A percentile compares a stretch with the other conserved stretches of the same genome.
phyloP scores from a whole-genome alignment of 2,329 filamentous ascomycete species.

The Gliomastix tumulicola region DNA sequence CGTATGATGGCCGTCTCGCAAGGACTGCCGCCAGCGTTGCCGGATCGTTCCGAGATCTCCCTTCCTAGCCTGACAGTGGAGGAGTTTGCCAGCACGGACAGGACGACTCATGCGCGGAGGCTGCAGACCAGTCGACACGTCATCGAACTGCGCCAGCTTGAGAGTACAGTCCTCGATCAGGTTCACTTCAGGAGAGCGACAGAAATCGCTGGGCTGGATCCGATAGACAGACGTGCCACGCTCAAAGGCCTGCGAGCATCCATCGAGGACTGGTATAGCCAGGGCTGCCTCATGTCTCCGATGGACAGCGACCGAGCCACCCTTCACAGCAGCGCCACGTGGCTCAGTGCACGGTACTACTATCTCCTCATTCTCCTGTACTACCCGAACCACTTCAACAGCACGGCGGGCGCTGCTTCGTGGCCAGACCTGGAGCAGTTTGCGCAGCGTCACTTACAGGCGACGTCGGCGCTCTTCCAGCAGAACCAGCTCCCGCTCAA shows the following conservation, averaged over 20 bases:
- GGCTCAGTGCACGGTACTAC: conserved; percentile 34
- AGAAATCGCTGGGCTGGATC: conserved; percentile 18
- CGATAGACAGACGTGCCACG: conserved; percentile 21
- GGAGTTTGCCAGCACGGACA: conserved; percentile 32
- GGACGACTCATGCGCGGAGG: conserved; percentile 27
- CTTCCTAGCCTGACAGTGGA: conserved; percentile 35
- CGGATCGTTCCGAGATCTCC: conserved; percentile 30
- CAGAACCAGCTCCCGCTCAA: conserved; percentile 36
- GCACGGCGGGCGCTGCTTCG: conserved; percentile 18
- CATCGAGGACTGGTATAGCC: conserved; percentile 39
- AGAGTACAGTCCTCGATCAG: conserved; percentile 25
- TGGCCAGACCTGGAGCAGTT: conserved; percentile 26
- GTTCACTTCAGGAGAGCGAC: conserved; percentile 23
- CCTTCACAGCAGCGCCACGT: conserved; percentile 35
- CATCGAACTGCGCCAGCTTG: conserved; percentile 33
- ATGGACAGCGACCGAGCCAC: conserved; percentile 34
- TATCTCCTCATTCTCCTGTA: conserved; percentile 34
- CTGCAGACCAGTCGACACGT: conserved; percentile 37
- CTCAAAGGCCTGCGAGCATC: conserved; percentile 26
- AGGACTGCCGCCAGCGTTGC: conserved; percentile 29
- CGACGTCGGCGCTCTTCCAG: conserved; percentile 30
- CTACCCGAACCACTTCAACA: conserved; percentile 32
- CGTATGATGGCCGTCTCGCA: conserved; percentile 35
- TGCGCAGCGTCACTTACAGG: conserved; percentile 32
- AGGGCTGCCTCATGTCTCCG: conserved; percentile 33